Base-by-base conservation (phyloP, 2,329 filamentous ascomycete genomes). In the Fusarium protoensiforme region DNA sequence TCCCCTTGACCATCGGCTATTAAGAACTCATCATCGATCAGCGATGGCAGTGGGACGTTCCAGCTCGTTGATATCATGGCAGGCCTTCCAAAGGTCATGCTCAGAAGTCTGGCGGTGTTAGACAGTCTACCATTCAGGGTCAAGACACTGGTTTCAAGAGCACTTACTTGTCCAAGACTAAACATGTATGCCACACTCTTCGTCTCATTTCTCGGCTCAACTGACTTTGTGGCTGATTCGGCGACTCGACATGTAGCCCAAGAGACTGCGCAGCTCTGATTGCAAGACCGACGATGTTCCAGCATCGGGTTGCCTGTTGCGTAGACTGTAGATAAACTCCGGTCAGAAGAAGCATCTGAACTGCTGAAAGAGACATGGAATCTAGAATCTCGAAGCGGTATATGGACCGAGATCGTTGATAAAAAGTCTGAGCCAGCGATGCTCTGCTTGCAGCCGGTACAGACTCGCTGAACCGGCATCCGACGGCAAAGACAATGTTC, bases 271-370 rank as follows among this genome's bases (percentile, higher is more conserved):
- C 68, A 5, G 60, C 51, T 33, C 68, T 22, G 7, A 68, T 65
- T 9, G 68, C 68, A 2, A 68, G 29, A 2, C 68, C 68, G 0
- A 70, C 48, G 1, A 36, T 29, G 36, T 70, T 70, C 68, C 68
- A 70, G 29, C 65, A 70, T 2, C 68, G 57, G 1, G 53, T 61
- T 11, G 68, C 51, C 18, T 65, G 53, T 13, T 56, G 48, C 0
- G 68, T 70, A 3, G 61, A 68, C 27, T 70, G 68, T 3, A 70
- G 58, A n/a, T 68, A 67, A 29, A 70, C 51, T 3, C 65, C 68
- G 0, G 57, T 62, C 35, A 70, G 14, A 7, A 70, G 18, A 5
- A 68, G 27, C 61, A 61, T 58, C 51, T 70, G 68, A 0, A 64
- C 61, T 0, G 56, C 24, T 1, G 51, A 51, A 10, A 68, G 24